phyloP scores from a whole-genome alignment of 257 asterid species.

The Echites panduratus region DNA sequence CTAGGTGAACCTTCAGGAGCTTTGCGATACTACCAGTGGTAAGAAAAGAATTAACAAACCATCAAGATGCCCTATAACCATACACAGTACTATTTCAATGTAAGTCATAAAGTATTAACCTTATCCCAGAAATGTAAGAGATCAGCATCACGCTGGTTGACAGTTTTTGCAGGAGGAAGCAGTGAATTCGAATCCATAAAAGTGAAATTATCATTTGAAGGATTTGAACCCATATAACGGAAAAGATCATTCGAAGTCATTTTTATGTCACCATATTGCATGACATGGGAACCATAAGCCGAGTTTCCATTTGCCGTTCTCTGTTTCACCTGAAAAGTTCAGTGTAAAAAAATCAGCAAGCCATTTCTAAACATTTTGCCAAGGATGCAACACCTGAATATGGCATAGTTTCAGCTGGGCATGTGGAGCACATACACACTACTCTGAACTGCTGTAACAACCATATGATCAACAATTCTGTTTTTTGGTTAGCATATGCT shows the following conservation, averaged over 20 bases:
- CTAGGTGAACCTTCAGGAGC: constrained; percentile 74
- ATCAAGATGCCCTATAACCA: neutral
- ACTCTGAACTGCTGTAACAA: neutral
- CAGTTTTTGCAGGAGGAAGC: constrained; percentile 39
- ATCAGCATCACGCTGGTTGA: constrained; percentile 94
- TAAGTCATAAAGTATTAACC: constrained; percentile 32
- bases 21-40: constrained; percentile 37
- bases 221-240: constrained; percentile 72
- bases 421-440: neutral
- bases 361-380: neutral
- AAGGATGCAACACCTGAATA: neutral
- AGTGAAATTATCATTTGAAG: constrained; percentile 71
- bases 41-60: neutral
- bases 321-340: constrained; percentile 58
- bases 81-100: neutral
- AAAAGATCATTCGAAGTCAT: constrained; percentile 42
- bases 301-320: constrained; percentile 61
- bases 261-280: constrained; percentile 81
- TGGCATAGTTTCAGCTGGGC: constrained; percentile 4
- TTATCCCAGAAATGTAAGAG: constrained; percentile 88
- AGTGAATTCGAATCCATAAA: constrained; percentile 47
- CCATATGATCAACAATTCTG: neutral
- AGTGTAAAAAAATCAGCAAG: constrained; percentile 9
- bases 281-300: constrained; percentile 77
- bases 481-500: neutral